Percentiles rank a stretch among this genome's conserved stretches.
These are phyloP conservation scores for Rhodotorula toruloides DNA, from an alignment of 768 basidiomycete genomes.

Conservation along the genomic window DNA sequence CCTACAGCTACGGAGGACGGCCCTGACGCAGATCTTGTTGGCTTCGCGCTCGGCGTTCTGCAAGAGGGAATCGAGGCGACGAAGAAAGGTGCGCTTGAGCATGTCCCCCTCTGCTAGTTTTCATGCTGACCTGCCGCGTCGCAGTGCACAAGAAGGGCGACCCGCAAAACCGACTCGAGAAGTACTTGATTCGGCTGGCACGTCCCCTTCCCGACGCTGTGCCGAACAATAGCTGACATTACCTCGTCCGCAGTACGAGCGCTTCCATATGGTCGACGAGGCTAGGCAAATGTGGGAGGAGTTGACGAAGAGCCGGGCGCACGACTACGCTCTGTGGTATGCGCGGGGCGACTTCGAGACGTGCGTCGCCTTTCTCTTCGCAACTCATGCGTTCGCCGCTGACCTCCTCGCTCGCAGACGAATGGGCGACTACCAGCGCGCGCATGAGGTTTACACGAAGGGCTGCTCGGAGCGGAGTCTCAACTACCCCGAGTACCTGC, in stretches of 20 bases:
- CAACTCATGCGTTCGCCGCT: conserved; percentile 24
- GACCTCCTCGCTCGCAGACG: conserved; percentile 41
- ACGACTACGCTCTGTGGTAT: conserved; percentile 69
- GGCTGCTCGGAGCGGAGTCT: conserved; percentile 65
- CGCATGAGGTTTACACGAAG: conserved; percentile 59
- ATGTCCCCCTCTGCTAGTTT: conserved; percentile 9
- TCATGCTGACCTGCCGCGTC: neutral
- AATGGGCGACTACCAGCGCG: conserved; percentile 51
- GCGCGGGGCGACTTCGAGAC: conserved; percentile 61
- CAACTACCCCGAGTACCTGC: conserved; percentile 93
- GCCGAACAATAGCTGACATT: neutral
- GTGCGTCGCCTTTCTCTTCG: conserved; percentile 12
- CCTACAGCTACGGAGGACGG: conserved; percentile 6
- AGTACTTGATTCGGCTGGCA: conserved; percentile 70
- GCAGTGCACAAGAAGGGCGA: conserved; percentile 64
- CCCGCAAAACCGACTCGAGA: conserved; percentile 71
- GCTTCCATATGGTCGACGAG: conserved; percentile 40
- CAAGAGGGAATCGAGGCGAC: conserved; percentile 63
- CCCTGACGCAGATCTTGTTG: neutral
- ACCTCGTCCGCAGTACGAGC: conserved; percentile 38
- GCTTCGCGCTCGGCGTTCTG: conserved; percentile 49
- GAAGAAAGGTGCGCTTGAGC: conserved; percentile 54
- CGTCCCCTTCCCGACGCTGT: conserved; percentile 43
- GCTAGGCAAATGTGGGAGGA: conserved; percentile 46
- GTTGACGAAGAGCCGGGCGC: conserved; percentile 63